phyloP scores from a whole-genome alignment of 129 eudicot genomes.

The Chrysanthemum makinoi region DNA sequence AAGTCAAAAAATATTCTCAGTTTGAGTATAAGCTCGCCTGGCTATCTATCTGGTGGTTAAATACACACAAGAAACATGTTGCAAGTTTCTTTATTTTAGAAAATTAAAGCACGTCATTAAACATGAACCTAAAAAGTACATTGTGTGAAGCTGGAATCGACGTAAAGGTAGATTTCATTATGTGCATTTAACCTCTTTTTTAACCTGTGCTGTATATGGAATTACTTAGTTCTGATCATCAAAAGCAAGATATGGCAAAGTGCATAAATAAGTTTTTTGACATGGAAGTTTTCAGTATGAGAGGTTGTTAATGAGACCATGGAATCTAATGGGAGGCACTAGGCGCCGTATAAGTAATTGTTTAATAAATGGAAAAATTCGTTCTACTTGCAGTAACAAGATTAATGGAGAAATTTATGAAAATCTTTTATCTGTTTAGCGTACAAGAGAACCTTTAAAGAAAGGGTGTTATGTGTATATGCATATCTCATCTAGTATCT shows the following conservation, averaged over 20 bases:
- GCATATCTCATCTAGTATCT: background rate
- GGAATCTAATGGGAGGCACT: background rate
- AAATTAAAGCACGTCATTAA: too few species aligned
- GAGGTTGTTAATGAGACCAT: background rate
- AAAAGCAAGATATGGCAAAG: background rate
- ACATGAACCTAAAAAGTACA: background rate
- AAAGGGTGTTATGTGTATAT: background rate
- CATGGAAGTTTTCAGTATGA: background rate
- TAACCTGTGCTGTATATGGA: background rate
- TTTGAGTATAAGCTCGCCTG: too few species aligned
- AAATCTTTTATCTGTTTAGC: too few species aligned
- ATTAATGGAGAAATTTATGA: too few species aligned
- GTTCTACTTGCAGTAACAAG: too few species aligned
- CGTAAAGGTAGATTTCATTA: background rate
- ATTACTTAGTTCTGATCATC: background rate
- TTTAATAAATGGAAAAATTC: too few species aligned
- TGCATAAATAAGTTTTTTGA: background rate
- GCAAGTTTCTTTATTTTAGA: too few species aligned
- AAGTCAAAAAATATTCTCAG: too few species aligned
- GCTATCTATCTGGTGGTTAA: too few species aligned
- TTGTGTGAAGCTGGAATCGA: background rate
- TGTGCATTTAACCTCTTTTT: background rate
- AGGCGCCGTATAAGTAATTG: too few species aligned
- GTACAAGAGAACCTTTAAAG: background rate
- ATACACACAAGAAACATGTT: too few species aligned